phyloP scores from a whole-genome alignment of 306 rosid species.

The Glycine tomentella region DNA sequence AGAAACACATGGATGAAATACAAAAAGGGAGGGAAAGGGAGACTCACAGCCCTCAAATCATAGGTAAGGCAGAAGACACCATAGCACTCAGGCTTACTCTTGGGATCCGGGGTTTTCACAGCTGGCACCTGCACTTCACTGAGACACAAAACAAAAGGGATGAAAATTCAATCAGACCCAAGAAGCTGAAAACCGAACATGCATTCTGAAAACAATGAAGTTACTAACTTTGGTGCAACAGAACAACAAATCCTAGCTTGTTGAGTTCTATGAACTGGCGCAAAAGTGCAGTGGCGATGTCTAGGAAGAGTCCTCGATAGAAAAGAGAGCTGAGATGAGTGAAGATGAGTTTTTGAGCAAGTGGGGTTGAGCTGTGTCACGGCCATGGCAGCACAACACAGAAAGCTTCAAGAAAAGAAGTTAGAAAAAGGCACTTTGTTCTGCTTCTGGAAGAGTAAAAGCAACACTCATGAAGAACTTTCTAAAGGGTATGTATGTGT shows the following conservation, averaged over 20 bases:
- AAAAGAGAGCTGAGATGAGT: conserved; percentile 61
- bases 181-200: conserved; percentile 2
- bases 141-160: conserved; percentile 25
- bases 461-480: conserved; percentile 20
- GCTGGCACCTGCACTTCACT: conserved; percentile 80
- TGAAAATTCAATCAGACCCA: conserved; percentile 35
- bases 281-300: conserved; percentile 51
- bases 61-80: conserved; percentile 96
- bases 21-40: neutral
- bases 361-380: conserved; percentile 67
- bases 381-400: conserved; percentile 69
- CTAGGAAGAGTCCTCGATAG: conserved; percentile 55
- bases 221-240: conserved; percentile 76
- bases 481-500: neutral
- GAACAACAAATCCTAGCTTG: conserved; percentile 69
- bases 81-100: conserved; percentile 76
- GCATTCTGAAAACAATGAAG: neutral
- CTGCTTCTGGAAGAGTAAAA: neutral
- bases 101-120: conserved; percentile 55
- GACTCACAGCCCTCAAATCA: conserved; percentile 88
- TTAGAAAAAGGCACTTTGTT: neutral
- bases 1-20: conserved; percentile 15
- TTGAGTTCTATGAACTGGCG: conserved; percentile 50
- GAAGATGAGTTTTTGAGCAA: conserved; percentile 55
- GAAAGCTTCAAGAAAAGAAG: conserved; percentile 4